These are phyloP conservation scores for Candida dendrica DNA, from an alignment of 805 yeast species.

Conservation along the genomic window DNA sequence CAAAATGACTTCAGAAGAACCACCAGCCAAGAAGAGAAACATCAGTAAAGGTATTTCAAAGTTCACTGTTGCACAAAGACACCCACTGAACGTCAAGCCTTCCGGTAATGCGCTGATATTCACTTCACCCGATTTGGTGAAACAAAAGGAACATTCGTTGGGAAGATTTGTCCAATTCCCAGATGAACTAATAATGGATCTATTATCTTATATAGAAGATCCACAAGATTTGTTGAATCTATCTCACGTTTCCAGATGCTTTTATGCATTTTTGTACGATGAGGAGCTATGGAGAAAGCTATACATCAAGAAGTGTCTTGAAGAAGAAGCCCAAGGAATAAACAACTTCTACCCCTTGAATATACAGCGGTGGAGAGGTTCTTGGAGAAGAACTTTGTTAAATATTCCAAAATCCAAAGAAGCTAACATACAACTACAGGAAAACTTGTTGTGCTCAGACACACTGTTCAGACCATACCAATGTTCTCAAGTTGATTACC, in stretches of 20 bases:
- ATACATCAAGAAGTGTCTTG: conserved; percentile 28
- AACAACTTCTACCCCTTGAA: conserved; percentile 18
- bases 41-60: conserved; percentile 16
- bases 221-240: conserved; percentile 42
- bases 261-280: conserved; percentile 66
- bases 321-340: conserved; percentile 8
- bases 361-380: conserved; percentile 56
- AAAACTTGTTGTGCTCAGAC: conserved; percentile 62
- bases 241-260: conserved; percentile 53
- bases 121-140: conserved; percentile 9
- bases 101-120: conserved; percentile 55
- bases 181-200: conserved; percentile 56
- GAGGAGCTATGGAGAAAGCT: conserved; percentile 78
- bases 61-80: conserved; percentile 33
- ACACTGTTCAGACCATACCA: conserved; percentile 77
- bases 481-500: conserved; percentile 64
- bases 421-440: conserved; percentile 37
- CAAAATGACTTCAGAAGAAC: conserved; percentile 16
- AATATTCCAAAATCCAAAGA: conserved; percentile 31
- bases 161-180: conserved; percentile 48
- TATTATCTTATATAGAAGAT: conserved; percentile 42
- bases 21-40: conserved; percentile 14
- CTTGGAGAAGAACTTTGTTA: conserved; percentile 68
- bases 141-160: conserved; percentile 26
- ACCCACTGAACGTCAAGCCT: conserved; percentile 72